A percentile compares a stretch with the other conserved stretches of the same genome.
phyloP scores from a whole-genome alignment of 306 rosid species.

The Cicer judaicum region DNA sequence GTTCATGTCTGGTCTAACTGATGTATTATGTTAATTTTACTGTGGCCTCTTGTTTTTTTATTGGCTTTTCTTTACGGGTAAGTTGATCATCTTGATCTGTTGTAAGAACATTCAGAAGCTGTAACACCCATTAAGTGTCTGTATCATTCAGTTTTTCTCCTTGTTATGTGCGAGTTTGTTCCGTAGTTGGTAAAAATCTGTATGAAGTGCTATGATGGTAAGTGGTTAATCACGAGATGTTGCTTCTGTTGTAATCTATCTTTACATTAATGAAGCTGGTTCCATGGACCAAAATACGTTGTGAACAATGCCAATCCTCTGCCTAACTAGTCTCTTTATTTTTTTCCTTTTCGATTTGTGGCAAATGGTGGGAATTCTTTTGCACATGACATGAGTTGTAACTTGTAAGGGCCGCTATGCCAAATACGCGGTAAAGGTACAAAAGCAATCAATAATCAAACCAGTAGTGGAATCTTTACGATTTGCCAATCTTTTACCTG shows the following conservation, averaged over 20 bases:
- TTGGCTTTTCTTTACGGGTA: slow-evolving; percentile 48
- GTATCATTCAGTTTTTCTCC: slow-evolving; percentile 47
- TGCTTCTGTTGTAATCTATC: slow-evolving; percentile 59
- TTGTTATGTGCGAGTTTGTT: slow-evolving; percentile 44
- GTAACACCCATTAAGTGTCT: slow-evolving; percentile 47
- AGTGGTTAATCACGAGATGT: slow-evolving; percentile 49
- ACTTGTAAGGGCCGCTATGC: slow-evolving; percentile 51
- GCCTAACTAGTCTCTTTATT: neutral
- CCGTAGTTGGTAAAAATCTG: slow-evolving; percentile 45
- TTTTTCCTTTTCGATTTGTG: slow-evolving; percentile 16
- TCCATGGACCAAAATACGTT: slow-evolving; percentile 42
- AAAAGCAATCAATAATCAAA: slow-evolving; percentile 44
- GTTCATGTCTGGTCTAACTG: slow-evolving; percentile 98
- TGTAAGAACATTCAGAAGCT: slow-evolving; percentile 44
- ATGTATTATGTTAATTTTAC: slow-evolving; percentile 38
- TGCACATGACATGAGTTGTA: slow-evolving; percentile 54
- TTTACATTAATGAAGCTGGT: slow-evolving; percentile 41
- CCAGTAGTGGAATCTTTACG: slow-evolving; percentile 61
- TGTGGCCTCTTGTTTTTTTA: slow-evolving; percentile 46
- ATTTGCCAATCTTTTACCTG: slow-evolving; percentile 54
- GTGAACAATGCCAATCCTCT: slow-evolving; percentile 41
- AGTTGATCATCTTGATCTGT: slow-evolving; percentile 48
- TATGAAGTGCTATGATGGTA: slow-evolving; percentile 48
- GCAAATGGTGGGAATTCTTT: slow-evolving; percentile 36
- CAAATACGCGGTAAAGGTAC: slow-evolving; percentile 34